A percentile compares a stretch with the other conserved stretches of the same genome.
These are phyloP conservation scores for Spergularia azorica DNA, from an alignment of 179 eudicot genomes.

Conservation along the genomic window DNA sequence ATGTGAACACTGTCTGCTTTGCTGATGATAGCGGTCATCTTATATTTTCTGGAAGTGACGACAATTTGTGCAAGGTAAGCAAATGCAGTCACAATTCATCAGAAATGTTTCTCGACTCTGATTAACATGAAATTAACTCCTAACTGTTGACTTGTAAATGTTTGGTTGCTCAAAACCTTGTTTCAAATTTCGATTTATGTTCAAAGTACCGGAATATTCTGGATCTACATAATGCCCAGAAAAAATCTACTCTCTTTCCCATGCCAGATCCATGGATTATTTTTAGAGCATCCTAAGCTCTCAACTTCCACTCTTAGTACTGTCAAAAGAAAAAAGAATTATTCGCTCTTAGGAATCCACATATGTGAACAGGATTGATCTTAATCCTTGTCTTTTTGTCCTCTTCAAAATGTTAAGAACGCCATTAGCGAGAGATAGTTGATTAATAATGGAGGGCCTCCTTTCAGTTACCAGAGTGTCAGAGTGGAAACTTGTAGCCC, in stretches of 20 bases:
- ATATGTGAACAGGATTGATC: background rate
- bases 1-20: slow-evolving; percentile 91
- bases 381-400: background rate
- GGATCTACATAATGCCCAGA: background rate
- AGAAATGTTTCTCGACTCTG: background rate
- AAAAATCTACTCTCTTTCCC: background rate
- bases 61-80: slow-evolving; percentile 78
- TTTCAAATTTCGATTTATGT: background rate
- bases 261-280: background rate
- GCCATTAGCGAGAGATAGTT: background rate
- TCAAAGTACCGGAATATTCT: background rate
- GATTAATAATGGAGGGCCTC: background rate
- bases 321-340: too few relatives aligned
- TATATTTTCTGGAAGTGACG: slow-evolving; percentile 88
- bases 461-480: background rate
- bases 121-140: background rate
- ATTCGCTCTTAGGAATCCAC: too few relatives aligned
- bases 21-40: slow-evolving; percentile 88
- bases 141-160: background rate
- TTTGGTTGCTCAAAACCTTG: background rate
- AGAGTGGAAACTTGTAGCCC: background rate
- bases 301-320: too few relatives aligned
- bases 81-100: background rate
- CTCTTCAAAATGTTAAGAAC: background rate
- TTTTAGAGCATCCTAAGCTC: background rate